These are phyloP conservation scores for Dissophora globulifera DNA, from an alignment of 192 early-diverging fungal species.

Conservation along the genomic window DNA sequence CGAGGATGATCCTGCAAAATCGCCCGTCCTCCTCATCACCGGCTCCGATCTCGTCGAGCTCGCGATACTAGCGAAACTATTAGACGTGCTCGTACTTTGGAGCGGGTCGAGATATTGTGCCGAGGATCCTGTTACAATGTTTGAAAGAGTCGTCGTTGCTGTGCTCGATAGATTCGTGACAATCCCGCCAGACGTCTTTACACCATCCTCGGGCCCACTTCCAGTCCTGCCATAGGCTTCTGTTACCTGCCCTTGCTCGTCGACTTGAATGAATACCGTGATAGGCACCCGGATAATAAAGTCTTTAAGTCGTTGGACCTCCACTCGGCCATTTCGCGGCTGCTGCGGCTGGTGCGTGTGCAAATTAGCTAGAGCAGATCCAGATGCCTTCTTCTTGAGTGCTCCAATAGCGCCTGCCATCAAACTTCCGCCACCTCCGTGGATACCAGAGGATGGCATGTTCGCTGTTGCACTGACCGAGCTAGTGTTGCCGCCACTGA, in stretches of 20 bases:
- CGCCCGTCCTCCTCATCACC: conserved; percentile 10
- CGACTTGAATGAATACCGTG: conserved; percentile 31
- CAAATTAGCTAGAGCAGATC: not conserved
- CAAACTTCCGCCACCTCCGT: conserved; percentile 5
- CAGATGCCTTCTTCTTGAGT: conserved; percentile 33
- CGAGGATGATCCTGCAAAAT: conserved; percentile 1
- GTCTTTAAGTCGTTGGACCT: conserved; percentile 31
- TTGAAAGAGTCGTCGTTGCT: conserved; percentile 11
- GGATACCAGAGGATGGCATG: not conserved
- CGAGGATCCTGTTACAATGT: conserved; percentile 23
- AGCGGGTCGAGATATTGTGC: not conserved
- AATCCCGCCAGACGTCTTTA: not conserved
- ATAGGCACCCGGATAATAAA: conserved; percentile 41
- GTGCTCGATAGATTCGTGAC: conserved; percentile 1
- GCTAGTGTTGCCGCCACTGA: not conserved
- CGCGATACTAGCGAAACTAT: conserved; percentile 6
- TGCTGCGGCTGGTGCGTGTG: not conserved
- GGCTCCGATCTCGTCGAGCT: conserved; percentile 8
- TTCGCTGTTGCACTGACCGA: no score
- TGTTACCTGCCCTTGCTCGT: conserved; percentile 7
- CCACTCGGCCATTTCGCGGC: not conserved
- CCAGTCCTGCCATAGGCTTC: not conserved
- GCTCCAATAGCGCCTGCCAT: conserved; percentile 18
- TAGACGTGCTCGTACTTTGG: not conserved
- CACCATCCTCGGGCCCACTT: no score